These are phyloP conservation scores for Aspergillus texensis DNA, from an alignment of 2,329 filamentous ascomycete species.

Conservation along the genomic window DNA sequence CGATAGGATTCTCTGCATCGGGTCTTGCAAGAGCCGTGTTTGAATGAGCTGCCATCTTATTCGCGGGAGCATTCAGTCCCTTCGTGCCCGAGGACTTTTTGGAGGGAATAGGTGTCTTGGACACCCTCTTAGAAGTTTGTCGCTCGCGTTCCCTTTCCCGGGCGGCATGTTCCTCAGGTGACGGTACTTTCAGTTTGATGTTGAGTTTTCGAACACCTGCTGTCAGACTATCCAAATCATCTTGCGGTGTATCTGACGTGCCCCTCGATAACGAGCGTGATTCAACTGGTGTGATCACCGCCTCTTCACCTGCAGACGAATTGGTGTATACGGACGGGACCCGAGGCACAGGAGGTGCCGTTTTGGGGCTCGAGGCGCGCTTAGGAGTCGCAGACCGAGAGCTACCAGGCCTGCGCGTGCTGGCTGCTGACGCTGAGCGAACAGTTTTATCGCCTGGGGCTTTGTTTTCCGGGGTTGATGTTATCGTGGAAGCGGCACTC, in stretches of 20 bases:
- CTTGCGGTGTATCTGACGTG: conserved; percentile 15
- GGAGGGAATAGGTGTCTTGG: conserved; percentile 28
- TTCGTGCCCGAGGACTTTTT: conserved; percentile 34
- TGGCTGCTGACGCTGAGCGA: conserved; percentile 35
- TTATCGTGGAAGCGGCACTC: conserved; percentile 26
- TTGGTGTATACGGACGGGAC: conserved; percentile 41
- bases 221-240: conserved; percentile 54
- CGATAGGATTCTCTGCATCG: not conserved
- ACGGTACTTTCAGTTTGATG: conserved; percentile 62
- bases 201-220: conserved; percentile 56
- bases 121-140: conserved; percentile 19
- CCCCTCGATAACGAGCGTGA: conserved; percentile 8
- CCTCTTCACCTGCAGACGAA: conserved; percentile 18
- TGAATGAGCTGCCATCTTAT: conserved; percentile 13
- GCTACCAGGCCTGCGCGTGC: conserved; percentile 64
- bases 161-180: conserved; percentile 59
- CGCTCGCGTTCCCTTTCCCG: conserved; percentile 52
- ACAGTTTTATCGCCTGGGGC: not conserved
- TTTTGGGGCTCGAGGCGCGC: conserved; percentile 37
- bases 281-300: not conserved
- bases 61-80: conserved; percentile 10
- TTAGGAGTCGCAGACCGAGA: conserved; percentile 46
- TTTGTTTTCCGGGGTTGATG: not conserved
- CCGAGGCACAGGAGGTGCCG: conserved; percentile 45
- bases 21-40: conserved; percentile 14